A percentile compares a stretch with the other conserved stretches of the same genome.
Conservation (phyloP, 768 basidiomycete genomes). For the Tricholoma sp. region DNA sequence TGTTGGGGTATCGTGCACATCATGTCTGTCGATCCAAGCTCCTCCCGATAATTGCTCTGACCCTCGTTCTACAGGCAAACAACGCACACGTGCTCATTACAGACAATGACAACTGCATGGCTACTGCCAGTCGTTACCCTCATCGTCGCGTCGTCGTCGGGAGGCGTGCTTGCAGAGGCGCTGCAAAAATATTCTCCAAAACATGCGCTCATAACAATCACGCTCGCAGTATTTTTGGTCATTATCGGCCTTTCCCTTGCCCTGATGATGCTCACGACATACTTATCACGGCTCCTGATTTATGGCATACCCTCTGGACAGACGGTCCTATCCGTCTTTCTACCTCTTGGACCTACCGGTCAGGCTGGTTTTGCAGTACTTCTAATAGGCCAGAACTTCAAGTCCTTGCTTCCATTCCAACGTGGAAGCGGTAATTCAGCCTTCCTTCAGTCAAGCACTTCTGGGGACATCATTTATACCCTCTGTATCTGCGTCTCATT, state of each 20-base stretch:
- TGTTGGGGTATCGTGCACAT: slow-evolving; percentile 59
- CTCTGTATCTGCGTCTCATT: slow-evolving; percentile 46
- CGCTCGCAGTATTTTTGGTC: slow-evolving; percentile 51
- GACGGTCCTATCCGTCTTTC: slow-evolving; percentile 54
- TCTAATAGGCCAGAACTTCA: slow-evolving; percentile 48
- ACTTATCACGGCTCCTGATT: slow-evolving; percentile 54
- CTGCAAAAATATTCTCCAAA: slow-evolving; percentile 38
- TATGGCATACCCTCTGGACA: slow-evolving; percentile 43
- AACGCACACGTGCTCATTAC: slow-evolving; percentile 49
- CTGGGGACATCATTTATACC: slow-evolving; percentile 36
- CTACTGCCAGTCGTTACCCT: slow-evolving; percentile 73
- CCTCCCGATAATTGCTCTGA: background rate
- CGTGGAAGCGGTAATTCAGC: slow-evolving; percentile 20
- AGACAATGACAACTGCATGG: slow-evolving; percentile 60
- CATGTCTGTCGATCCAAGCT: slow-evolving; percentile 44
- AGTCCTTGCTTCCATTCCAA: slow-evolving; percentile 26
- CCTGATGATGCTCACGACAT: slow-evolving; percentile 62
- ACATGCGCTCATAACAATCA: slow-evolving; percentile 51
- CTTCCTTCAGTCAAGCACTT: slow-evolving; percentile 28
- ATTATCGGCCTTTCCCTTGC: slow-evolving; percentile 53
- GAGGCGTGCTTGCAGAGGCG: slow-evolving; percentile 51
- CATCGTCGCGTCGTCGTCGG: slow-evolving; percentile 65
- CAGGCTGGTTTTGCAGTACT: slow-evolving; percentile 59
- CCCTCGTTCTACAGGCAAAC: slow-evolving; percentile 39
- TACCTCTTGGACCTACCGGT: slow-evolving; percentile 72